Percentiles rank a stretch among this genome's conserved stretches.
phyloP scores from a whole-genome alignment of 345 rosid genomes.

The Citrus inodora region DNA sequence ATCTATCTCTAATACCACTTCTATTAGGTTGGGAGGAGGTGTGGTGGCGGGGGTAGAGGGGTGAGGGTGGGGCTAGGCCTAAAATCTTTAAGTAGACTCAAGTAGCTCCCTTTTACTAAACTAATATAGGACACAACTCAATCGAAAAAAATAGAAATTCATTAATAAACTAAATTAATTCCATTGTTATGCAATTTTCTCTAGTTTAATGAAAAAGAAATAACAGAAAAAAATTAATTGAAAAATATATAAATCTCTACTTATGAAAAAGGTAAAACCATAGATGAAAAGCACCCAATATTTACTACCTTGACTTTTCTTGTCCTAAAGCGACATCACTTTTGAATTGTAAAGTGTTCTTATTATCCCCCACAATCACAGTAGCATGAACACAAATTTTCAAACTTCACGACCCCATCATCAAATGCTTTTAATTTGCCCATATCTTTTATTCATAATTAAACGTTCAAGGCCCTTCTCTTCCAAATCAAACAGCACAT shows the following conservation, averaged over 20 bases:
- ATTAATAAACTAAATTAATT: too few species aligned
- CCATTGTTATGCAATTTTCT: neutral
- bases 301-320: conserved; percentile 8
- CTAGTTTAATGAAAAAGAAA: neutral
- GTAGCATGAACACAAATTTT: neutral
- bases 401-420: conserved; percentile 10
- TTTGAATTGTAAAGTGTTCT: conserved; percentile 15
- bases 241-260: too few species aligned
- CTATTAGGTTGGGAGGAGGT: too few species aligned
- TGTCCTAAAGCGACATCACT: conserved; percentile 1
- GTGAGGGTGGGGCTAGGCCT: too few species aligned
- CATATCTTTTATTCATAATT: neutral
- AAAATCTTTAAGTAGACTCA: too few species aligned
- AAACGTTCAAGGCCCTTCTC: neutral
- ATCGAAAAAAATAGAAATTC: too few species aligned
- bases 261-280: neutral
- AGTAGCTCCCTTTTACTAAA: too few species aligned
- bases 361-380: conserved; percentile 8
- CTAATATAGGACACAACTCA: too few species aligned
- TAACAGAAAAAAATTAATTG: neutral
- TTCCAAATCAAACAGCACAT: neutral
- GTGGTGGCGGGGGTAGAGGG: too few species aligned
- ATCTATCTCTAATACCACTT: too few species aligned
- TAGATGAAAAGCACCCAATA: neutral
- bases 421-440: neutral